Evolutionary conservation across 805 yeast genomes (phyloP).

Genomic region (Pichia scutulata): DNA sequence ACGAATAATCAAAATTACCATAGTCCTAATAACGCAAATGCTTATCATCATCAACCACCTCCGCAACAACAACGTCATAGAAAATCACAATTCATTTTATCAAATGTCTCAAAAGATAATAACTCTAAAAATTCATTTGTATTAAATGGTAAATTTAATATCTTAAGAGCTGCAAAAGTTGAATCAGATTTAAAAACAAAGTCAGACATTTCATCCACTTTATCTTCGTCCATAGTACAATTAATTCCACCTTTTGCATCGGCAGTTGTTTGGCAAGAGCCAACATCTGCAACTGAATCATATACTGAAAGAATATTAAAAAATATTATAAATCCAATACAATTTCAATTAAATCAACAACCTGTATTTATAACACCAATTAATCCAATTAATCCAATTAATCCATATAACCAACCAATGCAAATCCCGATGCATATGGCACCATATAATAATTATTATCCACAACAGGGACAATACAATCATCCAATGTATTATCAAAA

Average conservation of each 20-base stretch:
- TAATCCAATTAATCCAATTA: background rate
- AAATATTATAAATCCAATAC: slow-evolving; percentile 1
- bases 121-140: slow-evolving; percentile 14
- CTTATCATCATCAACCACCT: background rate
- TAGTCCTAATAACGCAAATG: background rate
- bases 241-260: slow-evolving; percentile 2
- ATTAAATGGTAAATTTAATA: slow-evolving; percentile 41
- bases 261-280: slow-evolving; percentile 3
- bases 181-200: slow-evolving; percentile 21
- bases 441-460: background rate
- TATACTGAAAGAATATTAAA: background rate
- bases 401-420: background rate
- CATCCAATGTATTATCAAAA: background rate
- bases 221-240: background rate
- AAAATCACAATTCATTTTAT: slow-evolving; percentile 20
- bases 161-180: slow-evolving; percentile 41
- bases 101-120: slow-evolving; percentile 30
- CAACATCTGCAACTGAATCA: background rate
- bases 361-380: background rate
- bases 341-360: slow-evolving; percentile 1
- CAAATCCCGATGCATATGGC: background rate
- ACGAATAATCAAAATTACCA: background rate
- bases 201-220: background rate
- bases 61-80: slow-evolving; percentile 3
- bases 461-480: background rate